These are phyloP conservation scores for Albatrellus sp. DNA, from an alignment of 1,284 basidiomycete species.

Conservation along the genomic window DNA sequence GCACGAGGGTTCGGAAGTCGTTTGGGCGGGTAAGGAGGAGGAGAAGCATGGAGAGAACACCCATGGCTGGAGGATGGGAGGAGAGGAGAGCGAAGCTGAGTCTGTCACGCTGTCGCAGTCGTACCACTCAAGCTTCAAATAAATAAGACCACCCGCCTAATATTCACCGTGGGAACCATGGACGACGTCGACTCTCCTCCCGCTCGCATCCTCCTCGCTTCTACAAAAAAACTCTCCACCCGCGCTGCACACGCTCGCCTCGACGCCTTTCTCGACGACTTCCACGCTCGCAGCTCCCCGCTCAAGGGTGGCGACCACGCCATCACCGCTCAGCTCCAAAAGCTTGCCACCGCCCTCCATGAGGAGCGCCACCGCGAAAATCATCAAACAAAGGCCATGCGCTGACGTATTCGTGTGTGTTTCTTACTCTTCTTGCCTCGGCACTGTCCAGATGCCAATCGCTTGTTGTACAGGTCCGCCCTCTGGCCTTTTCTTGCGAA, in stretches of 20 bases:
- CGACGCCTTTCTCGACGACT: conserved; percentile 18
- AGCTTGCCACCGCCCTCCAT: conserved; percentile 18
- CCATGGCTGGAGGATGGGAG: conserved; percentile 16
- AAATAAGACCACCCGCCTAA: not conserved
- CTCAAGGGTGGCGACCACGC: conserved; percentile 22
- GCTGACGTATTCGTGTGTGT: too few relatives aligned
- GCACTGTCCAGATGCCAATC: too few relatives aligned
- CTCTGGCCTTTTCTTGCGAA: too few relatives aligned
- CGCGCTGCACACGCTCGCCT: conserved; percentile 17
- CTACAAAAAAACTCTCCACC: conserved; percentile 14
- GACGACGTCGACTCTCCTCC: conserved; percentile 15
- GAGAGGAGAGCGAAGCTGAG: not conserved
- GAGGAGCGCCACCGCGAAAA: conserved; percentile 12
- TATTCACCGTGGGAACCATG: not conserved
- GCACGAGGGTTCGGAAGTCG: conserved; percentile 69
- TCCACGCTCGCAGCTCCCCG: conserved; percentile 18
- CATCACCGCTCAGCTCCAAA: conserved; percentile 21
- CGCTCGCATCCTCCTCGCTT: conserved; percentile 16
- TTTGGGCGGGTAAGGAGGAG: conserved; percentile 62
- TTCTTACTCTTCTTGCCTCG: too few relatives aligned
- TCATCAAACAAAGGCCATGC: too few relatives aligned
- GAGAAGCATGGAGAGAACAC: conserved; percentile 29
- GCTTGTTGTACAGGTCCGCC: too few relatives aligned
- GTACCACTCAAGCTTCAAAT: conserved; percentile 6
- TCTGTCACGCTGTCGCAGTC: not conserved